Conservation (phyloP, 768 basidiomycete genomes). For the Leccinum variicolor region DNA sequence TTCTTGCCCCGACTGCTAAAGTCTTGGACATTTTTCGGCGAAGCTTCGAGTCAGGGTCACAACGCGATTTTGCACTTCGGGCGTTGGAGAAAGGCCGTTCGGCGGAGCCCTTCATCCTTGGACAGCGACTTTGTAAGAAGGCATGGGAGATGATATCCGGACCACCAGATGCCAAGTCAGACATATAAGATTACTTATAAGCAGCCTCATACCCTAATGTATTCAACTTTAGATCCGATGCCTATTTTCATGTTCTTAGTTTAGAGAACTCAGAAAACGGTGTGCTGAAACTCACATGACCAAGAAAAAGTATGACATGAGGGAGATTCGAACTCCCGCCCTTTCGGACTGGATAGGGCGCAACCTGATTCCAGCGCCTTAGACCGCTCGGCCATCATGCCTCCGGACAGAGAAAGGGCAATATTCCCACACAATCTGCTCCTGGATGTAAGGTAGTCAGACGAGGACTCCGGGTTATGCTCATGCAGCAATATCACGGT, state of each 20-base stretch:
- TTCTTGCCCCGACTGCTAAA: conserved; percentile 55
- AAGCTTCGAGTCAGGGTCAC: conserved; percentile 56
- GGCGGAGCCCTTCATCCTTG: conserved; percentile 52
- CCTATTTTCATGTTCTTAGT: background rate
- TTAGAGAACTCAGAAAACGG: background rate
- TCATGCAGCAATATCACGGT: background rate
- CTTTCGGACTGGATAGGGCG: conserved; percentile 31
- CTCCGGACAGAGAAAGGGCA: background rate
- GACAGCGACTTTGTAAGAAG: conserved; percentile 35
- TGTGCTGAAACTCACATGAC: background rate
- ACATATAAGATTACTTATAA: conserved; percentile 25
- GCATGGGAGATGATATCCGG: conserved; percentile 39
- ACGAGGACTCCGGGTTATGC: no score
- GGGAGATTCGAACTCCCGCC: conserved; percentile 35
- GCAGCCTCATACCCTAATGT: conserved; percentile 22
- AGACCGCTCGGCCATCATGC: conserved; percentile 56
- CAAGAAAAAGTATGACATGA: conserved; percentile 26
- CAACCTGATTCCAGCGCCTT: conserved; percentile 55
- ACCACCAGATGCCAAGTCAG: conserved; percentile 26
- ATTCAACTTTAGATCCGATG: conserved; percentile 2
- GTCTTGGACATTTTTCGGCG: conserved; percentile 50
- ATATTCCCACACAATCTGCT: background rate
- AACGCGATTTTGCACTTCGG: conserved; percentile 52
- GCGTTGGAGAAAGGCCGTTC: conserved; percentile 65
- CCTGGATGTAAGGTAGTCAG: background rate